Evolutionary conservation across 768 basidiomycete species (phyloP).

Genomic region (Kondoa subrosea): DNA sequence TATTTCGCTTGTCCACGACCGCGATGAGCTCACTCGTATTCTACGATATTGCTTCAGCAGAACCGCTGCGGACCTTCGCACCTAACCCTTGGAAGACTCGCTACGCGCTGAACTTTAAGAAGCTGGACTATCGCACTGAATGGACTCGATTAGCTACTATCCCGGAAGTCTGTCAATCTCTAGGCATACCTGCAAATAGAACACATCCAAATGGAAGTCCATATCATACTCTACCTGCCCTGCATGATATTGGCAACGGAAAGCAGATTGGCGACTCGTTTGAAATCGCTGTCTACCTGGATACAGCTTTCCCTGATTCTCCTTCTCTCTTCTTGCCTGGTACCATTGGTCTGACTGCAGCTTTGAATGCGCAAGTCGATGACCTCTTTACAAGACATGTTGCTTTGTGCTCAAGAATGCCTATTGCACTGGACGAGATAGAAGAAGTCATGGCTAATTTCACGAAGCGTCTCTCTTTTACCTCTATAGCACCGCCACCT

Average conservation of each 20-base stretch:
- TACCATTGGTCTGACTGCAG: neutral
- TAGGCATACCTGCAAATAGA: neutral
- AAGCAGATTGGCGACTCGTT: neutral
- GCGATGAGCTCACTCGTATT: neutral
- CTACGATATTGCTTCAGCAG: neutral
- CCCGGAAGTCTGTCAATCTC: neutral
- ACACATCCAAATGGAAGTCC: neutral
- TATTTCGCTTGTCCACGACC: too few species aligned
- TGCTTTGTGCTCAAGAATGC: neutral
- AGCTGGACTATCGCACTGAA: neutral
- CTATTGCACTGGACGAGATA: neutral
- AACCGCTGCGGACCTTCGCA: neutral
- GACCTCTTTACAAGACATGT: neutral
- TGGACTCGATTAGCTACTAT: neutral
- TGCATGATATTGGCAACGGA: neutral
- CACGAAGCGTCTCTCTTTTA: neutral
- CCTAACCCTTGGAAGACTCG: neutral
- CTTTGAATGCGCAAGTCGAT: neutral
- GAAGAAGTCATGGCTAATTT: neutral
- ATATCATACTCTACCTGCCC: neutral
- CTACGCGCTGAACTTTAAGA: neutral
- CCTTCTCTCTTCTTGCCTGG: conserved; percentile 17
- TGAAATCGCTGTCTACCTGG: neutral
- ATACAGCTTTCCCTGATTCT: neutral
- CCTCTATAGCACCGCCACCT: neutral